phyloP scores from a whole-genome alignment of 345 rosid genomes.

The Rhodamnia argentea region DNA sequence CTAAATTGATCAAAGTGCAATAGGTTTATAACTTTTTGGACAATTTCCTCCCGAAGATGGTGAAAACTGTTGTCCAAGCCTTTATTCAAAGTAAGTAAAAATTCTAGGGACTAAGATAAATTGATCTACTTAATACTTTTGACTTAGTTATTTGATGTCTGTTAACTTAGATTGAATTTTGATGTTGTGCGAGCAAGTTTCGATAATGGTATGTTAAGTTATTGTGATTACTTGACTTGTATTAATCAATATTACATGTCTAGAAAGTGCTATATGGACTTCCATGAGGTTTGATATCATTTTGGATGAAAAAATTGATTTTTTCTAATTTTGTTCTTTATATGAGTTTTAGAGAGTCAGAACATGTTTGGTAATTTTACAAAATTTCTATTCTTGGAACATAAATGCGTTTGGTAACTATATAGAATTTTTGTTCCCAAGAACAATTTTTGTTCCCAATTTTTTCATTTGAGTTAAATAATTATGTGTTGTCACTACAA shows the following conservation, averaged over 20 bases:
- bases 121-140: not conserved
- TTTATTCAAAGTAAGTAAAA: not conserved
- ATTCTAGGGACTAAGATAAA: not conserved
- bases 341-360: no score
- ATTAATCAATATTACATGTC: not conserved
- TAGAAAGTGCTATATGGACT: not conserved
- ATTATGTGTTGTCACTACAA: no score
- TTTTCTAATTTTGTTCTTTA: no score
- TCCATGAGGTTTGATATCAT: not conserved
- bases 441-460: no score
- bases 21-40: no score
- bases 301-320: not conserved
- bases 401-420: no score
- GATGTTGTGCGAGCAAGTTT: not conserved
- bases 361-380: no score
- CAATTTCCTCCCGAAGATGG: no score
- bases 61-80: not conserved
- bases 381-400: no score
- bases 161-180: not conserved
- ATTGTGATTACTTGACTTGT: not conserved
- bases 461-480: no score
- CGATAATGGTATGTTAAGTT: not conserved
- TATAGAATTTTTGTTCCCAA: no score
- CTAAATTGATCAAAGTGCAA: no score
- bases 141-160: not conserved